These are phyloP conservation scores for Pleurotus platypus DNA, from an alignment of 768 basidiomycete genomes.

Conservation along the genomic window DNA sequence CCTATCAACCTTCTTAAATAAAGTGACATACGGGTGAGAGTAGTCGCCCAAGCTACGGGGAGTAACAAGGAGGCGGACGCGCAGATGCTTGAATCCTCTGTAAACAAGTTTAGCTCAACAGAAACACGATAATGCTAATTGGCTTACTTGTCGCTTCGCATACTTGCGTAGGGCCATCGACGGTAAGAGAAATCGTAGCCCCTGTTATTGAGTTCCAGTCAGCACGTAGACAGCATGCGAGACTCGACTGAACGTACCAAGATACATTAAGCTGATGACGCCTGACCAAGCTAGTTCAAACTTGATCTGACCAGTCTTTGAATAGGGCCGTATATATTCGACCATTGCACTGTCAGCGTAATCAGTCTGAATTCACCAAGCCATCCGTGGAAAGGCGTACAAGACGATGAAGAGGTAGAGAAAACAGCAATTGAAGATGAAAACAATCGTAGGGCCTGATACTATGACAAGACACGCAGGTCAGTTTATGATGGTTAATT, in stretches of 20 bases:
- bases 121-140: not conserved
- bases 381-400: constrained; percentile 22
- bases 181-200: constrained; percentile 42
- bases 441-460: constrained; percentile 43
- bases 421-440: constrained; percentile 43
- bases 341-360: not conserved
- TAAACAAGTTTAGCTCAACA: constrained; percentile 9
- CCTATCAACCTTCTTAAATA: not conserved
- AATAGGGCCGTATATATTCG: constrained; percentile 32
- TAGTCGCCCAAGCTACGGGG: constrained; percentile 44
- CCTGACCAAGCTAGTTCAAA: constrained; percentile 58
- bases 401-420: constrained; percentile 28
- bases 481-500: not conserved
- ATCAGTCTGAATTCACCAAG: not conserved
- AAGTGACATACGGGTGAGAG: constrained; percentile 38
- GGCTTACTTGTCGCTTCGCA: constrained; percentile 4
- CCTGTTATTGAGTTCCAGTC: constrained; percentile 26
- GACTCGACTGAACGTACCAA: constrained; percentile 33
- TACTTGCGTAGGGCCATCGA: constrained; percentile 40
- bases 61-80: constrained; percentile 45
- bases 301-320: constrained; percentile 37
- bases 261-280: constrained; percentile 43
- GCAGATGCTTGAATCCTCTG: constrained; percentile 40
- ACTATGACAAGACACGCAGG: constrained; percentile 22
- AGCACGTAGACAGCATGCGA: not conserved